Evolutionary conservation across 768 basidiomycete species (phyloP), one percentile per base, ranked within the genome.

Genomic region (Tulasnella sp.): DNA sequence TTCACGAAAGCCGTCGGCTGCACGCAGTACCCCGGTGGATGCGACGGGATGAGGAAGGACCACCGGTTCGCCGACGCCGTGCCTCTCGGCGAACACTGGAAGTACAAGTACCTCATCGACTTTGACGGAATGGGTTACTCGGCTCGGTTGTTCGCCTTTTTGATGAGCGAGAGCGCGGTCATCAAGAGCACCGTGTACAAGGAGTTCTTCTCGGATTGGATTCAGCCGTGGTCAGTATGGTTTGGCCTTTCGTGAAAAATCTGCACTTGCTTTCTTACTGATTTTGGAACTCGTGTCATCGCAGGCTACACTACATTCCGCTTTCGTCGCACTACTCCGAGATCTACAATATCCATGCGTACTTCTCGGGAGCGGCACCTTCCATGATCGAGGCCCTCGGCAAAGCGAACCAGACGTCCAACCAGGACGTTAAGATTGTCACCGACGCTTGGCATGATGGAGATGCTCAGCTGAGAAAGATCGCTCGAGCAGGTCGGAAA

Each of bases 51-150:
- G 76, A 81, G 86, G 75, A 79, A 82, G 73, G 82, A 85, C 39
- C 88, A 92, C 78, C 85, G 90, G 35, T 89, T 92, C 75, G 86
- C 85, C 12, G 87, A 91, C 67, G 83, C 90, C 0, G 93, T 92
- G 1, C 89, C 90, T 2, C 82, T 98, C 0, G 92, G 92, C 6
- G 85, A 88, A 71, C 90, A 94, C 77, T 98, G 95, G 95, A 83
- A 88, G 73, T 93, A 95, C 83, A 96, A 97, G 82, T 94, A 95
- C 77, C 83, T 96, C 40, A 80, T 95, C 74, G 95, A 98, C 80
- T 80, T 98, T 72, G 95, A 97, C 77, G 95, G 96, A 17, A 95
- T 95, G 91, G 90, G 92, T 22, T 98, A 98, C 80, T 94, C 90
- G 34, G 95, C 90, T 2, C 85, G 94, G 14, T 95, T 97, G 79